Conservation (phyloP, 2,329 filamentous ascomycete species). For the Pseudocercospora ulei region DNA sequence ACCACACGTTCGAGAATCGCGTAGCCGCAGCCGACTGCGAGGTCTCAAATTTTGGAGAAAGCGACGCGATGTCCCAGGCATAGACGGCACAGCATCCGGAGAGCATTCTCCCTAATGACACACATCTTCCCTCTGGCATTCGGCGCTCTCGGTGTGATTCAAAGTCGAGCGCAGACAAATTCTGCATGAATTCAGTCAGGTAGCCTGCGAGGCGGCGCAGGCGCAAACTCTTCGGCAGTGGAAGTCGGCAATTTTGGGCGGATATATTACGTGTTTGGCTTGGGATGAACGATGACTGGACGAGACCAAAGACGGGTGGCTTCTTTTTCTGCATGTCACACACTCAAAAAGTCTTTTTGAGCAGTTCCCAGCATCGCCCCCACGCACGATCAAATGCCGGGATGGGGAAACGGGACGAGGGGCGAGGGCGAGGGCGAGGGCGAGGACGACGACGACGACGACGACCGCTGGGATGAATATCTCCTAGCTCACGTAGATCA, state of each 20-base stretch:
- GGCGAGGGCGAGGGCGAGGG: no score
- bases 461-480: slow-evolving; percentile 1
- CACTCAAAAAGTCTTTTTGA: no score
- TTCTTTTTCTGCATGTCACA: slow-evolving; percentile 1
- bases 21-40: slow-evolving; percentile 33
- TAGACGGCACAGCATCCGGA: slow-evolving; percentile 10
- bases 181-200: slow-evolving; percentile 3
- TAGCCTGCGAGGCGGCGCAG: slow-evolving; percentile 7
- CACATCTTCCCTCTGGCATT: not conserved
- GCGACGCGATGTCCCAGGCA: slow-evolving; percentile 24
- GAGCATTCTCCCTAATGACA: slow-evolving; percentile 11
- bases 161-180: not conserved
- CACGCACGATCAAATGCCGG: no score
- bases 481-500: slow-evolving; percentile 1
- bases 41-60: slow-evolving; percentile 35
- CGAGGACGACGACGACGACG: no score
- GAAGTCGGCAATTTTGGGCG: slow-evolving; percentile 1
- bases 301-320: slow-evolving; percentile 2
- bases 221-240: slow-evolving; percentile 7
- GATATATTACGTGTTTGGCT: not conserved
- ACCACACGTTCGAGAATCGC: slow-evolving; percentile 26
- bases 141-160: slow-evolving; percentile 1
- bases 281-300: not conserved
- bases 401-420: not conserved
- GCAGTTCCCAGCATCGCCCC: no score